A percentile compares a stretch with the other conserved stretches of the same genome.
phyloP scores from a whole-genome alignment of 805 yeast species.

The Hanseniaspora lachancei region DNA sequence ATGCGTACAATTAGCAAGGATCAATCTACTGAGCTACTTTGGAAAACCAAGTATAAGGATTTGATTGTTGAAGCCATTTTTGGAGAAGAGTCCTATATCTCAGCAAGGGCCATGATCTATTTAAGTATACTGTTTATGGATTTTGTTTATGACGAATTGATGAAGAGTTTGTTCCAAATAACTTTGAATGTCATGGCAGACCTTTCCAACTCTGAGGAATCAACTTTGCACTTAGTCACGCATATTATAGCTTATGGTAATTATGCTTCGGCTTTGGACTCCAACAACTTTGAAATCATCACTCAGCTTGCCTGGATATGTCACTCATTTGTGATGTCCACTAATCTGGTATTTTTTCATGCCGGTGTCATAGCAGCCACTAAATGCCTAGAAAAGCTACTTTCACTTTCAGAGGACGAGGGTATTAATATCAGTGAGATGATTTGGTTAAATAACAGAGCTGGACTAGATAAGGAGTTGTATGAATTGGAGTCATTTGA shows the following conservation, averaged over 20 bases:
- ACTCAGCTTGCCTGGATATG: slow-evolving; percentile 31
- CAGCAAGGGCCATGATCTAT: slow-evolving; percentile 53
- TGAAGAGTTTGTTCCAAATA: slow-evolving; percentile 23
- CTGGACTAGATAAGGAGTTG: slow-evolving; percentile 31
- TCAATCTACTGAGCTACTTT: slow-evolving; percentile 35
- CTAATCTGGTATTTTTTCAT: slow-evolving; percentile 28
- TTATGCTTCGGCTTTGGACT: slow-evolving; percentile 29
- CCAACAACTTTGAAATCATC: slow-evolving; percentile 22
- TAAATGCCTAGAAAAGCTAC: slow-evolving; percentile 26
- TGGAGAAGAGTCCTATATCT: slow-evolving; percentile 42
- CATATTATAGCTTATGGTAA: slow-evolving; percentile 32
- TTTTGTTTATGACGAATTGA: slow-evolving; percentile 48
- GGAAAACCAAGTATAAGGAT: slow-evolving; percentile 56
- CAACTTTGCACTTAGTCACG: slow-evolving; percentile 25
- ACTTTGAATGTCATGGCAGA: slow-evolving; percentile 28
- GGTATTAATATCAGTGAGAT: slow-evolving; percentile 22
- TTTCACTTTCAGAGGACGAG: slow-evolving; percentile 22
- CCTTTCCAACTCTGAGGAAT: slow-evolving; percentile 25
- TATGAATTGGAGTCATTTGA: slow-evolving; percentile 32
- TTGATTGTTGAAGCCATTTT: slow-evolving; percentile 52
- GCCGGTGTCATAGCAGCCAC: slow-evolving; percentile 31
- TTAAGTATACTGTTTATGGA: slow-evolving; percentile 54
- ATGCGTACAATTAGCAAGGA: slow-evolving; percentile 40
- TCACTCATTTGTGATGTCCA: slow-evolving; percentile 24
- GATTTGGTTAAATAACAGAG: slow-evolving; percentile 23